phyloP scores from a whole-genome alignment of 129 eudicot species.

The Dittrichia graveolens region DNA sequence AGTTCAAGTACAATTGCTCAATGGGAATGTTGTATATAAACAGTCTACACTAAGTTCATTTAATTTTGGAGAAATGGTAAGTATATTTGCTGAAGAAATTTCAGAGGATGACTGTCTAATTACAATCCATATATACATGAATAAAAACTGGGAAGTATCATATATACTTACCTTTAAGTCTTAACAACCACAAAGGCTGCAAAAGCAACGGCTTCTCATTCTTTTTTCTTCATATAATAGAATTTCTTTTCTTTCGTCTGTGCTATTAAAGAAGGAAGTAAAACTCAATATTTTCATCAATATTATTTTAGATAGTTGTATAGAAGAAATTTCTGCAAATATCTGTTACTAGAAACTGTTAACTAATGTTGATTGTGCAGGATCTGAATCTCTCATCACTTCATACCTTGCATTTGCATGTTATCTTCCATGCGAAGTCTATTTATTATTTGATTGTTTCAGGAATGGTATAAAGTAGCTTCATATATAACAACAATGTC shows the following conservation, averaged over 20 bases:
- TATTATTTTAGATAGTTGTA: background rate
- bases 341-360: background rate
- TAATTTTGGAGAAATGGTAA: background rate
- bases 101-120: slow-evolving; percentile 13
- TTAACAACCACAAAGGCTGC: slow-evolving; percentile 13
- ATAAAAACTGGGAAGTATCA: slow-evolving; percentile 2
- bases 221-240: background rate
- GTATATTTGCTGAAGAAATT: slow-evolving; percentile 9
- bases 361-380: slow-evolving; percentile 16
- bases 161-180: slow-evolving; percentile 17
- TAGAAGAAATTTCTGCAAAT: slow-evolving; percentile 4
- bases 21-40: slow-evolving; percentile 10
- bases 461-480: background rate
- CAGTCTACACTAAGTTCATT: slow-evolving; percentile 9
- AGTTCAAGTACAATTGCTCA: slow-evolving; percentile 3
- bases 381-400: slow-evolving; percentile 7
- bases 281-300: background rate
- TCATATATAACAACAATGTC: too few relatives aligned
- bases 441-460: background rate
- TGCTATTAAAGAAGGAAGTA: slow-evolving; percentile 4
- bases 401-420: slow-evolving; percentile 12
- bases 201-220: background rate
- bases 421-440: background rate
- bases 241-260: background rate
- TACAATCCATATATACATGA: background rate